Base-by-base conservation (phyloP, 495 filamentous ascomycete genomes). In the Penicillium nucicola region DNA sequence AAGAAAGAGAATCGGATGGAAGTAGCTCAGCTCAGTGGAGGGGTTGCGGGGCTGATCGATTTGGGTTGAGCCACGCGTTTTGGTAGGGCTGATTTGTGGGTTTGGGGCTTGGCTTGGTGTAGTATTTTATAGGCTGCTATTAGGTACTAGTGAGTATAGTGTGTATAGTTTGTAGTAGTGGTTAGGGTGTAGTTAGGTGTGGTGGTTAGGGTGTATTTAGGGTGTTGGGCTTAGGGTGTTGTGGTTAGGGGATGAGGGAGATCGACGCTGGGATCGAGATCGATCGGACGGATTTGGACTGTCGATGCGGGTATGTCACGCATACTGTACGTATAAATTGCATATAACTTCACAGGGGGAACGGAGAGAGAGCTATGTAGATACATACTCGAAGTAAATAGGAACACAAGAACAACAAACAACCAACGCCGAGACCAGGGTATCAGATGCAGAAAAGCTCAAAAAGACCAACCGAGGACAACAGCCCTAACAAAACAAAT, bases 371-470 rank as follows among this genome's bases (percentile, higher is more conserved):
- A 38, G 17, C 11, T 3, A 42, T 23, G 17, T 12, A 28, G n/a
- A 50, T 48, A 11, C 23, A 30, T 44, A 20, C 17, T 25, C 35
- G 17, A 40, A 4, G 22, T 9, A 28, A 1, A 39, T 22, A 22
- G 20, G 20, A 1, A 28, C 28, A 23, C 7, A 22, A 47, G 14
- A 43, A 34, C 28, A 44, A 40, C 43, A 7, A 48, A 17, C 50
- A 28, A 47, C 46, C 47, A 47, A 49, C 42, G 15, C 46, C 52
- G 43, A 53, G 13, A 52, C 58, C 55, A 57, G 62, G 62, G 62
- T 65, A 65, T 65, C 53, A 55, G 42, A 62, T 64, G 61, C 61
- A 56, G 43, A 40, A 49, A 49, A 37, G 49, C 35, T 22, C 17
- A 47, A 30, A 42, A 23, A 51, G 45, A 30, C 25, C 37, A 53